Evolutionary conservation across 805 yeast species (phyloP), one percentile per base, ranked within the genome.

Genomic region (Ogataea parapolymorpha): DNA sequence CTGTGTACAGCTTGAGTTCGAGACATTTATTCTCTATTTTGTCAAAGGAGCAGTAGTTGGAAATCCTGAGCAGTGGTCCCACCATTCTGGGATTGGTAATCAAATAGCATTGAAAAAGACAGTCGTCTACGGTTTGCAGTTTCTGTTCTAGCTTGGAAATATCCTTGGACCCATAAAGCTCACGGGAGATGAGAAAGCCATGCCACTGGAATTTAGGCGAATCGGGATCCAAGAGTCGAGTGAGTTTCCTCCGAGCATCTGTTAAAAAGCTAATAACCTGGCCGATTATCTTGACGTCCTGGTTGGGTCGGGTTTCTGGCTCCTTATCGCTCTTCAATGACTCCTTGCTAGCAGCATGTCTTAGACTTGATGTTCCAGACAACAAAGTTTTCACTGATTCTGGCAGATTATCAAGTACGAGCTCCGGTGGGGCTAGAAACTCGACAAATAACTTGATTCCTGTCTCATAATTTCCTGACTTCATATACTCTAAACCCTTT

Each of bases 11-110:
- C 3, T 68, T 64, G 6, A 71, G 65, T 4, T 63, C 55, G 9
- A 71, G 59, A 22, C 88, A 70, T 37, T 75, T 71, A 9, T 63
- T 59, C 35, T 77, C 75, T 2, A 87, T 95, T 2, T 77, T 69
- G 2, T 68, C 66, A 4, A 82, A 72, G 51, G 82, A 81, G 65
- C 97, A 88, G 50, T 71, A 68, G 59, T 90, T 93, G 20, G 77
- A 75, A 2, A 88, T 72, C 35, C 98, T 70, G 5, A 91, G 69
- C 15, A 91, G 74, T 0, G 98, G 93, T 0, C 91, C 95, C 11
- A 91, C 74, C 58, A 91, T 69, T 46, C 82, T 74, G 0, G 86
- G 85, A 40, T 78, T 77, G 23, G 77, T 76, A n/a, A 78, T 57
- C 43, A 79, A 67, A 56, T 93, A 91, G 45, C 93, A 77, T 37